Evolutionary conservation across 108 stramenopile species (phyloP), one percentile per base, ranked within the genome.

Genomic region (Cylindrotheca closterium): DNA sequence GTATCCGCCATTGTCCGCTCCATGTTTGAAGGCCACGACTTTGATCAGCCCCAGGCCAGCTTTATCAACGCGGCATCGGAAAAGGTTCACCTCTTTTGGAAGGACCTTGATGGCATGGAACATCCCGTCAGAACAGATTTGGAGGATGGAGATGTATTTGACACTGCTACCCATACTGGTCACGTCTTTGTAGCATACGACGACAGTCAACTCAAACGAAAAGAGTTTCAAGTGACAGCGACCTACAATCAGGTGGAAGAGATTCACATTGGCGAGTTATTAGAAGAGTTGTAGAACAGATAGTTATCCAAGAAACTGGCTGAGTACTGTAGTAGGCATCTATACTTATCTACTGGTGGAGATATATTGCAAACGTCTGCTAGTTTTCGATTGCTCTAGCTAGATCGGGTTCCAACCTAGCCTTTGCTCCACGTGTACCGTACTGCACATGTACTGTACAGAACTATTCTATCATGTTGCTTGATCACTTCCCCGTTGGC

Each of bases 1-100:
- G 72, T 85, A 18, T 67, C 68, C 1, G 37, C 71, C 32, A 63
- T 71, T 26, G 74, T 81, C 26, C 73, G 68, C 29, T 77, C 79
- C 8, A 52, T 81, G 24, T 47, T 85, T 23, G 67, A 70, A 31
- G 84, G 84, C 7, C 65, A 76, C 1, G 84, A 85, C 61, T 28
- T 81, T 47, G 60, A 68, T 27, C 60, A 81, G 34, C 73, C 74
- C 18, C 69, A 68, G 47, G 55, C 59, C 27, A 69, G 74, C 28
- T 28, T 49, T 21, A 58, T 77, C 23, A 82, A 75, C 7, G 74
- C 75, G 30, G 67, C 71, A 25, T 74, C 70, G 49, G 55, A 59
- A 24, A 75, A 55, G 29, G 79, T 75, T 34, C 54, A 71, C 33
- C 54, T 67, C 52, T 51, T 81, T 56, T 81, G 77, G 65, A 57